Evolutionary conservation across 2,329 filamentous ascomycete species (phyloP), one percentile per base, ranked within the genome.

Genomic region (Lachnellula occidentalis): DNA sequence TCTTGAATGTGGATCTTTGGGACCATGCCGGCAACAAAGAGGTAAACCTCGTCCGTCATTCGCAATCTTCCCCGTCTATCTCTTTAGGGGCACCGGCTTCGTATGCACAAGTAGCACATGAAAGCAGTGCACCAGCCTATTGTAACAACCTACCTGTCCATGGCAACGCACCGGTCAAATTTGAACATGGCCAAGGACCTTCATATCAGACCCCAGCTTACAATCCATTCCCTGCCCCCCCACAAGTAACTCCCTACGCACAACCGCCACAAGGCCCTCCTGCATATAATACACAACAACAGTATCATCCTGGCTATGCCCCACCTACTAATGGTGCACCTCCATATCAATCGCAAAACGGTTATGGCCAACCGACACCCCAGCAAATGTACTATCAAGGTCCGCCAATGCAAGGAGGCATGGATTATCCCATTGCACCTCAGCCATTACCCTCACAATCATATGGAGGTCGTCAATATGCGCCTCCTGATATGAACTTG

Each of bases 21-120:
- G 79, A 82, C 60, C 77, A 78, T 34, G 77, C 82, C 50, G 83
- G 78, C 17, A 72, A 72, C 14, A 75, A 74, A 53, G 85, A 88
- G 71, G 84, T 87, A 62, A 88, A 88, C 61, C 75, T 88, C 19
- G 85, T 89, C 51, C 77, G 82, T 54, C 82, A 87, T 57, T 83
- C 81, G 12, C 78, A 77, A 46, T 80, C 79, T 17, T 82, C 82
- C 3, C 89, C 90, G 1, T 90, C 88, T 14, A 95, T 95, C 64
- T 89, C 86, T 2, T 87, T 88, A 4, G 89, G 89, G 8, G 88
- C 87, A 8, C 86, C 87, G 4, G 88, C 87, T 6, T 90, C 90
- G 1, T 96, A 89, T 67, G 83, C 84, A 41, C 82, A 78, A 55
- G 76, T 75, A 3, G 50, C 56, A 24, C 65, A 71, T 52, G 70